Conservation (phyloP, 257 asterid species). For the Gentiana macrophylla region DNA sequence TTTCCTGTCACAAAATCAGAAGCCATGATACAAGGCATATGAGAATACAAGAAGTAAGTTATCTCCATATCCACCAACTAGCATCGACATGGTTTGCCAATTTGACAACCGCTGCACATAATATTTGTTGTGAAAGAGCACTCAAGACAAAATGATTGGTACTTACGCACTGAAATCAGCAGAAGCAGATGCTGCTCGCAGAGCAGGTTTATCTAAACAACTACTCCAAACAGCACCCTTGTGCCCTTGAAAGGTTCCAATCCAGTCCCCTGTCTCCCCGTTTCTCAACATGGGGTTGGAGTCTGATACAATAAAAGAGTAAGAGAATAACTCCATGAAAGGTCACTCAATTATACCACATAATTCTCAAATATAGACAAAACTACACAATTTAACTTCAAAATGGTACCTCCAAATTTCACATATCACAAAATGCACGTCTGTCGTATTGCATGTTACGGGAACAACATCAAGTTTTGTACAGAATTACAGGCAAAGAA, state of each 20-base stretch:
- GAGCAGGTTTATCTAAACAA: constrained; percentile 78
- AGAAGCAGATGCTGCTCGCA: constrained; percentile 94
- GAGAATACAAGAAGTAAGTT: not conserved
- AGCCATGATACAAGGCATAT: constrained; percentile 1
- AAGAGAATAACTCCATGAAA: no score
- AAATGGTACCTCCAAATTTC: no score
- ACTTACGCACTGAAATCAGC: constrained; percentile 98
- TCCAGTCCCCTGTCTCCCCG: constrained; percentile 99
- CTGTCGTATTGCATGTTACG: no score
- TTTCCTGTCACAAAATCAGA: constrained; percentile 48
- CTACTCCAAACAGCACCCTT: constrained; percentile 99
- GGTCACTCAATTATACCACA: no score
- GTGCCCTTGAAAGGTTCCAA: constrained; percentile 97
- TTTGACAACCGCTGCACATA: no score
- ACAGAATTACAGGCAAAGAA: no score
- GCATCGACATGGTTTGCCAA: not conserved
- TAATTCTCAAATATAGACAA: no score
- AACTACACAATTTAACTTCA: no score
- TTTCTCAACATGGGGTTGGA: constrained; percentile 93
- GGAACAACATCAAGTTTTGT: no score
- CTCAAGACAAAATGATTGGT: not conserved
- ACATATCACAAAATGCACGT: no score
- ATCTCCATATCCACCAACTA: not conserved
- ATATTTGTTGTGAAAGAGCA: no score
- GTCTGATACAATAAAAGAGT: constrained; percentile 29